Conservation (phyloP, 208 protist genomes). For the Acanthamoeba royreba region DNA sequence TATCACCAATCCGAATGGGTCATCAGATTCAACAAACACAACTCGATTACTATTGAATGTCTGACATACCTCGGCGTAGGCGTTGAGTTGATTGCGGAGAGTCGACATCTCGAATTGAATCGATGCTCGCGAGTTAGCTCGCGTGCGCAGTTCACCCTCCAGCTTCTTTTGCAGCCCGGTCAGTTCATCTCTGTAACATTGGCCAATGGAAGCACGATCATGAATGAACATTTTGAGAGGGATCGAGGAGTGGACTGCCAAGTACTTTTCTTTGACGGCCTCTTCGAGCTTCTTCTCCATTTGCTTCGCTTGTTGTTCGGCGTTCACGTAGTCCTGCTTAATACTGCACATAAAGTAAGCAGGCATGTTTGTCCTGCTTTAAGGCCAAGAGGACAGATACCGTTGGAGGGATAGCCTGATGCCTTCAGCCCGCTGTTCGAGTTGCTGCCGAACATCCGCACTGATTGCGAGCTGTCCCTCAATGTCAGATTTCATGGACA, state of each 20-base stretch:
- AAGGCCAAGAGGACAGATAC: not conserved
- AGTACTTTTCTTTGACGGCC: conserved; percentile 5
- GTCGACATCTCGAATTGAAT: not conserved
- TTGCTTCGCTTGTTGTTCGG: not conserved
- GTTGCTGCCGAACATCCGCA: not conserved
- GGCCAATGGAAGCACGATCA: not conserved
- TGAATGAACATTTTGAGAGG: not conserved
- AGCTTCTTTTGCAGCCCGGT: conserved; percentile 16
- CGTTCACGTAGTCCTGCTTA: not conserved
- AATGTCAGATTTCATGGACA: not conserved
- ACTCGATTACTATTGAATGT: not conserved
- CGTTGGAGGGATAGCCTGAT: not conserved
- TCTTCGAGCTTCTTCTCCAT: conserved; percentile 24
- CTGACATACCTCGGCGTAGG: not conserved
- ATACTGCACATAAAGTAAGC: not conserved
- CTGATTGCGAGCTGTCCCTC: not conserved
- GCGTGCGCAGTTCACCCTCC: not conserved
- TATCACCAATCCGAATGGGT: not conserved
- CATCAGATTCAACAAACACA: not conserved
- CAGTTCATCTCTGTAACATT: not conserved
- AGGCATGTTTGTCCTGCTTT: too few relatives aligned
- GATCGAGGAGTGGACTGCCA: not conserved
- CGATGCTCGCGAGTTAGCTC: not conserved
- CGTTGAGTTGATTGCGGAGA: not conserved
- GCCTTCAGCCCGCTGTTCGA: not conserved